Percentiles rank a stretch among this genome's conserved stretches.
These are phyloP conservation scores for Nothomitra cinnamomea DNA, from an alignment of 2,329 filamentous ascomycete genomes.

Conservation along the genomic window DNA sequence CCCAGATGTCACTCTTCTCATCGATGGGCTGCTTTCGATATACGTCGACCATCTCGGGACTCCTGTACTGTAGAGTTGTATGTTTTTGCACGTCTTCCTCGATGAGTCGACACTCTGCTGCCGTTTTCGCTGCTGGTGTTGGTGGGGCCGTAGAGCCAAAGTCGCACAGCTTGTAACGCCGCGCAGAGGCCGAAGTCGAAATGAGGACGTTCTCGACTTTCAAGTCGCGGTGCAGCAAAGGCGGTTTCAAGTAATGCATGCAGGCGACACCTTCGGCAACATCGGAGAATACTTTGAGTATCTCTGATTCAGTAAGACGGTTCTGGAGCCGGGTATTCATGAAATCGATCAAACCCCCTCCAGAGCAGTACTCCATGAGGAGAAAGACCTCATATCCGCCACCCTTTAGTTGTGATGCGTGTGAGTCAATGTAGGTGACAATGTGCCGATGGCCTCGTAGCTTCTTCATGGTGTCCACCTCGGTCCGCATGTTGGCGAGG, in stretches of 20 bases:
- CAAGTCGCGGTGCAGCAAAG: slow-evolving; percentile 79
- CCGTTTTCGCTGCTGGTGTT: slow-evolving; percentile 66
- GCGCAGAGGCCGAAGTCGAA: slow-evolving; percentile 44
- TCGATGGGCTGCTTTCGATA: slow-evolving; percentile 93
- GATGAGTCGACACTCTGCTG: slow-evolving; percentile 75
- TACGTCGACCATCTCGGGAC: slow-evolving; percentile 97
- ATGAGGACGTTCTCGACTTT: slow-evolving; percentile 99
- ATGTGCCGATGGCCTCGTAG: slow-evolving; percentile 92
- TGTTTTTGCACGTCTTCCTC: slow-evolving; percentile 96
- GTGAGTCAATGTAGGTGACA: slow-evolving; percentile 95
- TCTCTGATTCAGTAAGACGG: slow-evolving; percentile 90
- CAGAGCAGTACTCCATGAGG: slow-evolving; percentile 94
- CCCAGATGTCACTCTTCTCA: slow-evolving; percentile 98
- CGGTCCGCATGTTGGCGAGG: slow-evolving; percentile 87
- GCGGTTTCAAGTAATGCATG: slow-evolving; percentile 97
- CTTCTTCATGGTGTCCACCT: slow-evolving; percentile 99
- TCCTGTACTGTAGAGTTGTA: slow-evolving; percentile 92
- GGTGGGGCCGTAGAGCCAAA: slow-evolving; percentile 86
- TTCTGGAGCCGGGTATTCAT: slow-evolving; percentile 98
- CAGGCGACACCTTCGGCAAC: slow-evolving; percentile 91
- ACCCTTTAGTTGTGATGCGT: slow-evolving; percentile 81
- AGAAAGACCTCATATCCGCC: slow-evolving; percentile 96
- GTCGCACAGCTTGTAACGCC: slow-evolving; percentile 89
- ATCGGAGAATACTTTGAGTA: slow-evolving; percentile 90
- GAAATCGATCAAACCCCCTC: slow-evolving; percentile 93